Percentiles rank a stretch among this genome's conserved stretches.
These are phyloP conservation scores for Fraxinus floribunda DNA, from an alignment of 305 asterid genomes.

Conservation along the genomic window DNA sequence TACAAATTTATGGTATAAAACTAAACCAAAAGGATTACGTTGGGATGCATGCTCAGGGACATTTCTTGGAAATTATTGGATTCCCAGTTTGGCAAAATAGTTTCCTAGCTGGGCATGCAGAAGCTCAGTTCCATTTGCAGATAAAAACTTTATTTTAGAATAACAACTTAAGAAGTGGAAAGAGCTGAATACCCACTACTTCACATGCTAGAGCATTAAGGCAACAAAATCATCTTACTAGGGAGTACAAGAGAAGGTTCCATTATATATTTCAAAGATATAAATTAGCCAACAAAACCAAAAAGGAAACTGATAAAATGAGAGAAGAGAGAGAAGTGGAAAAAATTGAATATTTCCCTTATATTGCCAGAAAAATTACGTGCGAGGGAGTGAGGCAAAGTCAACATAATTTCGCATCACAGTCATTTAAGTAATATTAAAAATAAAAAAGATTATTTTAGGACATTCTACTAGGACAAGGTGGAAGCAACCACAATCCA, in stretches of 20 bases:
- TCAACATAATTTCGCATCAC: not conserved
- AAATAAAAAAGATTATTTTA: not conserved
- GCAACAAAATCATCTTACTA: not conserved
- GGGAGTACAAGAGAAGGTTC: not conserved
- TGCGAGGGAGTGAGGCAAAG: not conserved
- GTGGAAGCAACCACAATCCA: not conserved
- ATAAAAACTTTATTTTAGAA: not conserved
- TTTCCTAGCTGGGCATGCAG: constrained; percentile 6
- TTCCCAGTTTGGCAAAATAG: constrained; percentile 13
- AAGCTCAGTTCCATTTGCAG: constrained; percentile 7
- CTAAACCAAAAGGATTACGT: constrained; percentile 7
- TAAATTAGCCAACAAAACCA: not conserved
- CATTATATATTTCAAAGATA: constrained; percentile 4
- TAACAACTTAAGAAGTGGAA: not conserved
- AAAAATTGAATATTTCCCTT: not conserved
- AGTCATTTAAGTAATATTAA: not conserved
- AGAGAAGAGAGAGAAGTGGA: not conserved
- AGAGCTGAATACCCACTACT: not conserved
- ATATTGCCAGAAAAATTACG: not conserved
- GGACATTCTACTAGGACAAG: not conserved
- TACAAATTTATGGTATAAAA: not conserved
- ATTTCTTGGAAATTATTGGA: not conserved
- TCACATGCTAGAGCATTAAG: not conserved
- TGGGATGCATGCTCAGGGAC: not conserved
- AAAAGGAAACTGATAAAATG: not conserved